phyloP scores from a whole-genome alignment of 2,329 filamentous ascomycete species.

The Alternaria viburni region DNA sequence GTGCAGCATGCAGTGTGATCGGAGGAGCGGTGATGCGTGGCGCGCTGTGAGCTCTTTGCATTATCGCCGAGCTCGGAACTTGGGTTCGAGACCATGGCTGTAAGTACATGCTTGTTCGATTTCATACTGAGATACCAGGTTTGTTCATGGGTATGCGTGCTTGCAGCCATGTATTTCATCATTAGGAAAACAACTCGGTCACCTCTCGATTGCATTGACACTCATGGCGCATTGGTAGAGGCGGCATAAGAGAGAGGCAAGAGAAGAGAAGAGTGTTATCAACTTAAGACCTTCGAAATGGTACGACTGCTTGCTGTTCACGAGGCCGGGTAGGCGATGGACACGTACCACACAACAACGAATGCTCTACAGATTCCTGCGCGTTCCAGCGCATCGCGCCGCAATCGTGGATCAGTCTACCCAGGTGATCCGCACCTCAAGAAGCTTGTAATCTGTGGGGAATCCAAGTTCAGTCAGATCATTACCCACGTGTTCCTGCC shows the following conservation, averaged over 20 bases:
- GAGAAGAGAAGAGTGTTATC: background rate
- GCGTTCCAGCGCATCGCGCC: background rate
- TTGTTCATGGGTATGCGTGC: background rate
- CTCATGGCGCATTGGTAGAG: background rate
- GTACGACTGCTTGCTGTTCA: background rate
- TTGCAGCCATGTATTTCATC: background rate
- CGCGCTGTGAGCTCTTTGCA: constrained; percentile 1
- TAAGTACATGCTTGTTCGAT: rapidly evolving
- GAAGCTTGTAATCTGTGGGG: background rate
- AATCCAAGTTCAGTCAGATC: background rate
- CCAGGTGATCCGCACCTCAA: background rate
- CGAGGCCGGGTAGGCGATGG: background rate
- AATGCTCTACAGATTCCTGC: background rate
- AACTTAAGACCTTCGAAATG: too few relatives aligned
- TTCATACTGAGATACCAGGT: rapidly evolving
- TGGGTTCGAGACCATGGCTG: background rate
- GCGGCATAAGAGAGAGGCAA: background rate
- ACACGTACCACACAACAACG: background rate
- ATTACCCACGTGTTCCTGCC: background rate
- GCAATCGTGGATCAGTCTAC: background rate
- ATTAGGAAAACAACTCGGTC: background rate
- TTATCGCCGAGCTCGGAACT: background rate
- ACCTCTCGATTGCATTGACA: background rate
- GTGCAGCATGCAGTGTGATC: constrained; percentile 4
- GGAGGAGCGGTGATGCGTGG: background rate